Evolutionary conservation across 2,329 filamentous ascomycete species (phyloP), one percentile per base, ranked within the genome.

Genomic region (Penicillium frequentans): DNA sequence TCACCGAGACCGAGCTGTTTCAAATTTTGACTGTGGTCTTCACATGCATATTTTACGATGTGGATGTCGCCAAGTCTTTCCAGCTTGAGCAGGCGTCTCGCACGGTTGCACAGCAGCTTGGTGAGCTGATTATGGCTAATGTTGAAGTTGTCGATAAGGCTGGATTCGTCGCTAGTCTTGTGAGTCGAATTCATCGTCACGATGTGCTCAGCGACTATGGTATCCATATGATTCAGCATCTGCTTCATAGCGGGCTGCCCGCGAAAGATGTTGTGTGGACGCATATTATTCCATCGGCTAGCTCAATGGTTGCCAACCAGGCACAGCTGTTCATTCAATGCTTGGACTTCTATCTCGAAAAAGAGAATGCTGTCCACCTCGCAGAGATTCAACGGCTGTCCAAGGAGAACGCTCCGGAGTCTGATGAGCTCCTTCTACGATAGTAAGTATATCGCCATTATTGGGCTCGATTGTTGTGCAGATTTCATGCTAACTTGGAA

Each of bases 241-340:
- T 86, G 10, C 73, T 83, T 19, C 75, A 77, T 39, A 77, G 75
- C 8, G 75, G 78, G 8, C 73, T 79, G 55, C 73, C 77, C 1
- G 69, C 79, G 6, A 72, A 81, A 26, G 77, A 82, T 21, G 74
- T 85, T 26, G 82, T 84, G 29, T 84, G 81, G 79, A 80, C 80
- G 42, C 80, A 85, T 54, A 80, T 86, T 53, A 75, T 86, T 43
- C 82, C 82, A 31, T 85, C 83, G 0, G 82, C 82, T 1, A 82
- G 81, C 26, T 81, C 81, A 37, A 81, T 82, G 72, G 81, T 84
- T 3, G 75, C 80, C 3, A 85, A 84, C 55, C 83, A 86, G 64
- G 82, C 80, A 8, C 82, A 85, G 57, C 77, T 85, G 23, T 84
- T 86, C 63, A 80, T 75, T 0, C 83, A 86, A 60, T 82, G 78